Conservation (phyloP, 768 basidiomycete genomes). For the Macrolepiota albuminosa region DNA sequence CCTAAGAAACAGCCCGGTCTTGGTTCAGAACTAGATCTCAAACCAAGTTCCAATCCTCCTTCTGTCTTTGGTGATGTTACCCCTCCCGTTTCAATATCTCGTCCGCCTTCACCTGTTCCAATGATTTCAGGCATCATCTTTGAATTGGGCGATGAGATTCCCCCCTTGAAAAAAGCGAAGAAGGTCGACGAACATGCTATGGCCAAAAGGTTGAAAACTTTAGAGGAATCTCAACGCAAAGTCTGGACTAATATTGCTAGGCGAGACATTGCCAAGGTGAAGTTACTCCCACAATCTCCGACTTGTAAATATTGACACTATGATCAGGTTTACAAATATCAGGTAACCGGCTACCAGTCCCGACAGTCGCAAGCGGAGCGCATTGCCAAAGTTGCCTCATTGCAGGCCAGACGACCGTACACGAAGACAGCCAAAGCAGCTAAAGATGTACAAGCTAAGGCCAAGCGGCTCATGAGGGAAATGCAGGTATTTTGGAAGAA, state of each 20-base stretch:
- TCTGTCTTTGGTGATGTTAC: constrained; percentile 67
- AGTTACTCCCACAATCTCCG: background rate
- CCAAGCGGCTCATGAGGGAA: constrained; percentile 88
- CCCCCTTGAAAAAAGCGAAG: constrained; percentile 71
- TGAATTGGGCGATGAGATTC: constrained; percentile 65
- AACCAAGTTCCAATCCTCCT: constrained; percentile 45
- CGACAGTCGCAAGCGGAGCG: constrained; percentile 70
- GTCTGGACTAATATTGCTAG: constrained; percentile 88
- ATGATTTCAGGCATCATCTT: constrained; percentile 58
- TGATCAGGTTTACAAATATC: constrained; percentile 74
- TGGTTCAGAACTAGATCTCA: constrained; percentile 47
- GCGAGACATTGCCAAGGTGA: constrained; percentile 79
- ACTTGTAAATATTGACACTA: constrained; percentile 4
- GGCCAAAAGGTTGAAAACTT: constrained; percentile 66
- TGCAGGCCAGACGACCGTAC: constrained; percentile 76
- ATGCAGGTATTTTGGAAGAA: constrained; percentile 98
- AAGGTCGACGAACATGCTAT: constrained; percentile 70
- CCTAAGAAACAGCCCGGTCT: constrained; percentile 55
- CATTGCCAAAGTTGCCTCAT: constrained; percentile 65
- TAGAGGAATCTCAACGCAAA: constrained; percentile 84
- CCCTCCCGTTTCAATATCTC: constrained; percentile 49
- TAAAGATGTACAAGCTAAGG: constrained; percentile 82
- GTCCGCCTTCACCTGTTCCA: constrained; percentile 65
- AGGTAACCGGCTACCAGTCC: constrained; percentile 59
- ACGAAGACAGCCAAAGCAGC: constrained; percentile 68